Conservation (phyloP, 306 rosid genomes). For the Albizia julibrissin region DNA sequence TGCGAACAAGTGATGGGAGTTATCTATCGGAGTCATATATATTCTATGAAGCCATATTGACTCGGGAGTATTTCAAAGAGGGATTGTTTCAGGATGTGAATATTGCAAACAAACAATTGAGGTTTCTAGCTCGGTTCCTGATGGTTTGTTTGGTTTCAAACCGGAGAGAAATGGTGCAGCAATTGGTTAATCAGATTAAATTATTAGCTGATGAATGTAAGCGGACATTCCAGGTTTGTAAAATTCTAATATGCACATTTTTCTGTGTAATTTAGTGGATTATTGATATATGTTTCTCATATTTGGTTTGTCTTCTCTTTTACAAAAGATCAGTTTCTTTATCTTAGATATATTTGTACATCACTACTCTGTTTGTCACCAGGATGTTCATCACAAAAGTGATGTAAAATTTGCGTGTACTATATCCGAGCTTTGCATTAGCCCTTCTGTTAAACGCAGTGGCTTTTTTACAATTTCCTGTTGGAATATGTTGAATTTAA, state of each 20-base stretch:
- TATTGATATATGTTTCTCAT: neutral
- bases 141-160: slow-evolving; percentile 78
- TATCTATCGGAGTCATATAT: slow-evolving; percentile 78
- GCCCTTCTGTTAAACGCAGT: neutral
- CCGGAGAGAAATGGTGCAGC: slow-evolving; percentile 77
- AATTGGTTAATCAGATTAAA: slow-evolving; percentile 73
- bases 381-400: neutral
- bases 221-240: slow-evolving; percentile 76
- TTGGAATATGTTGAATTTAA: slow-evolving; percentile 1
- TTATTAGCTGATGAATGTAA: slow-evolving; percentile 78
- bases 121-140: slow-evolving; percentile 83
- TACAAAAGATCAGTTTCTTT: neutral
- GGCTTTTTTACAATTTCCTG: neutral
- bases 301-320: slow-evolving; percentile 1
- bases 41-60: slow-evolving; percentile 87
- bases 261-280: slow-evolving; percentile 2
- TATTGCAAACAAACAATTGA: slow-evolving; percentile 76
- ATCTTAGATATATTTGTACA: neutral
- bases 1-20: slow-evolving; percentile 86
- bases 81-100: slow-evolving; percentile 74
- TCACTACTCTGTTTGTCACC: neutral
- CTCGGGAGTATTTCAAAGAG: slow-evolving; percentile 88
- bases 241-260: neutral
- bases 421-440: slow-evolving; percentile 1
- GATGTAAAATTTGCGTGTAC: neutral